Evolutionary conservation across 352 stramenopile species (phyloP), one percentile per base, ranked within the genome.

Genomic region (Globisporangium iwayamae): DNA sequence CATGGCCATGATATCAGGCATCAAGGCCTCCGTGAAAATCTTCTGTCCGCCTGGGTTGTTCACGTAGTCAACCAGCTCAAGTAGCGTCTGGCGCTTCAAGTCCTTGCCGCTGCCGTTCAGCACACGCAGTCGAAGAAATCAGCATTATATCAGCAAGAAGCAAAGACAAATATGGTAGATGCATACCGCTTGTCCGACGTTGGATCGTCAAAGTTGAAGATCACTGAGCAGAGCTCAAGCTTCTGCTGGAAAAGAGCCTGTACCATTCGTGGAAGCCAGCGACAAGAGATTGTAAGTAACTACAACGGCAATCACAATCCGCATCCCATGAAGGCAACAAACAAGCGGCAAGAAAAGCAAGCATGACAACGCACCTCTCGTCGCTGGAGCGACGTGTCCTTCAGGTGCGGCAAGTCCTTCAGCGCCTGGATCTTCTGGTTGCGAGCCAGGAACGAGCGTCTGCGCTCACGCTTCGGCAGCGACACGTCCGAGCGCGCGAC

Each of bases 61-160:
- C 22, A 99, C 96, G 72, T 98, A 99, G 79, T 99, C 98, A 30
- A 99, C 96, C 6, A 99, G 86, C 75, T 99, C 98, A 41, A 99
- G 81, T 18, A 99, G 79, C 43, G 97, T 99, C 71, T 99, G 96
- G 36, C 97, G 92, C 82, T 99, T 99, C 65, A 99, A 87, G 69
- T 99, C 97, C 73, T 93, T 93, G 52, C 86, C 85, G 60, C 85
- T 94, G 58, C 45, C 22, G 25, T 39, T 53, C 25, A 6, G 1
- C 60, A 66, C 59, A 59, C 25, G 13, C 32, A 58, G 9, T 64
- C 20, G 50, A 16, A 22, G 25, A 30, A 48, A 36, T 58, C 38
- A 65, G 11, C 1, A 50, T 28, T 52, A 6, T 14, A 45, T 25
- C 7, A 20, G 25, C 25, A 28, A 2, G 25, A 28, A 28, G 25